Evolutionary conservation across 805 yeast species (phyloP), one percentile per base, ranked within the genome.

Genomic region (Teunomyces kruisii): DNA sequence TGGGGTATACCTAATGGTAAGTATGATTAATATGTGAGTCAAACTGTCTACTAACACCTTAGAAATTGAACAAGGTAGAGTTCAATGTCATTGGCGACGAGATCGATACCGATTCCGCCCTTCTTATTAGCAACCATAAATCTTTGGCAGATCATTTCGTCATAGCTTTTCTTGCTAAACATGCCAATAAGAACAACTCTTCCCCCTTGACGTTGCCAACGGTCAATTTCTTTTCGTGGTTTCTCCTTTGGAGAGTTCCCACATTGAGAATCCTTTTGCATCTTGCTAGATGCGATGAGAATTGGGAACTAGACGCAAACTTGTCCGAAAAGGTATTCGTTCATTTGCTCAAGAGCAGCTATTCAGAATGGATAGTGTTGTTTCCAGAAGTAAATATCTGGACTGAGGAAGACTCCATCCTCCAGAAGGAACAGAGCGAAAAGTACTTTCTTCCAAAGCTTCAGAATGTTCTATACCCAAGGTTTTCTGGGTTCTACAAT

Each of bases 341-440:
- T 7, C 55, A 60, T 15, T 54, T 74, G 15, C 26, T 70, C 4
- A 54, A 50, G n/a, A 70, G 72, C 22, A 72, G 61, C 29, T 58
- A 53, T n/a, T 70, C 68, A 22, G 76, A 79, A 52, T 83, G 95
- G 88, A 54, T 89, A 0, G 81, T 83, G 0, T 51, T 87, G 7
- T 90, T 90, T 52, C 97, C 97, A 0, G 97, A 91, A 62, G 96
- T 87, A 4, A 86, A 86, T 55, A 78, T 86, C 6, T 77, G 79
- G 61, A 78, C 83, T 0, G 68, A 75, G 9, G 75, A 75, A 30
- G 72, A 73, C 37, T 59, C 68, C 38, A 51, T 61, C 55, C 42
- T 76, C 32, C 95, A 89, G 49, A 68, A 74, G 32, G 71, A 75
- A 26, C 72, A 81, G 48, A 74, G 83, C 39, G 76, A 75, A 32